A percentile compares a stretch with the other conserved stretches of the same genome.
These are phyloP conservation scores for Mycena epipterygia DNA, from an alignment of 768 basidiomycete genomes.

Conservation along the genomic window DNA sequence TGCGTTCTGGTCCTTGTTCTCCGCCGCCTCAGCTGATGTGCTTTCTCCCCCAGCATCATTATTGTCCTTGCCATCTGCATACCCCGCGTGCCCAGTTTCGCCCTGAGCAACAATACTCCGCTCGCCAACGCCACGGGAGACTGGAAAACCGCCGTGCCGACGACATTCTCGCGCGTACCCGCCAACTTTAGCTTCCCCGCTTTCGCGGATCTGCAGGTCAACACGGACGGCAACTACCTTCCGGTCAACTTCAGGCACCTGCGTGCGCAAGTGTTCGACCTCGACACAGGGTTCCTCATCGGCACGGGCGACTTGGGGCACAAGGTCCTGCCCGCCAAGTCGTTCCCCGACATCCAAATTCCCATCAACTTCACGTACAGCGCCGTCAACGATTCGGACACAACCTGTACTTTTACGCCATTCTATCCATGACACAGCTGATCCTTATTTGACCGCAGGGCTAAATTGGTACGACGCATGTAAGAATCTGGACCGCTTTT, in stretches of 20 bases:
- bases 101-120: conserved; percentile 70
- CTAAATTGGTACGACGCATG: conserved; percentile 83
- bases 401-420: conserved; percentile 73
- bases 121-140: conserved; percentile 69
- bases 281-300: conserved; percentile 73
- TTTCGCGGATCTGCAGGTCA: conserved; percentile 78
- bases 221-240: conserved; percentile 82
- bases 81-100: conserved; percentile 84
- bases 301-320: conserved; percentile 74
- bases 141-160: conserved; percentile 70
- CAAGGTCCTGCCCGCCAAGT: conserved; percentile 74
- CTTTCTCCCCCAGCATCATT: conserved; percentile 61
- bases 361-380: conserved; percentile 90
- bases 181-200: conserved; percentile 94
- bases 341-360: conserved; percentile 73
- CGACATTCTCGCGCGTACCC: conserved; percentile 79
- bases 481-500: conserved; percentile 66
- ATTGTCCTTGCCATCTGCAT: conserved; percentile 83
- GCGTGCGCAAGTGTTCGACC: conserved; percentile 77
- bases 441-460: conserved; percentile 58
- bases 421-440: conserved; percentile 6
- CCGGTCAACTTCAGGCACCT: conserved; percentile 82
- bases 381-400: conserved; percentile 83
- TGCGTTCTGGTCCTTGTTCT: conserved; percentile 6
- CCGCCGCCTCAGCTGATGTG: conserved; percentile 3